Conservation (phyloP, 257 asterid genomes). For the Ajuga chamaepitys region DNA sequence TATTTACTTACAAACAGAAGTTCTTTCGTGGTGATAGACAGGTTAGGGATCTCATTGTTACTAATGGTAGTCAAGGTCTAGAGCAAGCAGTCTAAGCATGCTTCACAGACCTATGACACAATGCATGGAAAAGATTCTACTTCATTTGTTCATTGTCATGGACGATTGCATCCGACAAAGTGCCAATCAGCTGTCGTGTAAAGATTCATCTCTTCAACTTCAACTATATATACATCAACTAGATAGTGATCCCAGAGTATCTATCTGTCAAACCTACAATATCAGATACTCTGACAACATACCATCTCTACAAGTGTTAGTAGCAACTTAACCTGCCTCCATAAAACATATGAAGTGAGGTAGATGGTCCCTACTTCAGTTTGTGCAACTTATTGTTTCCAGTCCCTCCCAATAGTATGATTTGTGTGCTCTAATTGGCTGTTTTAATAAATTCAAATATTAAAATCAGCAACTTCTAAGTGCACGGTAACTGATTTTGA, state of each 20-base stretch:
- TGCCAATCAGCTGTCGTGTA: neutral
- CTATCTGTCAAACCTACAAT: neutral
- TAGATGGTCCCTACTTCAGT: neutral
- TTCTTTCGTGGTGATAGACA: neutral
- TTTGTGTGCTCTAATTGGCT: neutral
- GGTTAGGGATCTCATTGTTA: neutral
- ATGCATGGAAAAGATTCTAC: neutral
- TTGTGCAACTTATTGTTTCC: neutral
- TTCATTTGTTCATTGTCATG: neutral
- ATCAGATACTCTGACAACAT: neutral
- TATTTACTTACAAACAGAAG: neutral
- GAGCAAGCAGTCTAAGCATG: neutral
- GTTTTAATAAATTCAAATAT: neutral
- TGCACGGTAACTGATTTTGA: neutral
- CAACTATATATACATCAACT: neutral
- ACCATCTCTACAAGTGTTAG: neutral
- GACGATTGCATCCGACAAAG: neutral
- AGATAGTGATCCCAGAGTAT: neutral
- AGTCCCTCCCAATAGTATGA: neutral
- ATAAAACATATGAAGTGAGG: neutral
- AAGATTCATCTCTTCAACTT: neutral
- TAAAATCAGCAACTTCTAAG: slow-evolving; percentile 1
- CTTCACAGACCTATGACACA: neutral
- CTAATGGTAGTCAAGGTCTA: neutral
- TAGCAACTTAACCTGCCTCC: slow-evolving; percentile 1